Conservation (phyloP, 345 rosid genomes). For the Linum lewisii region DNA sequence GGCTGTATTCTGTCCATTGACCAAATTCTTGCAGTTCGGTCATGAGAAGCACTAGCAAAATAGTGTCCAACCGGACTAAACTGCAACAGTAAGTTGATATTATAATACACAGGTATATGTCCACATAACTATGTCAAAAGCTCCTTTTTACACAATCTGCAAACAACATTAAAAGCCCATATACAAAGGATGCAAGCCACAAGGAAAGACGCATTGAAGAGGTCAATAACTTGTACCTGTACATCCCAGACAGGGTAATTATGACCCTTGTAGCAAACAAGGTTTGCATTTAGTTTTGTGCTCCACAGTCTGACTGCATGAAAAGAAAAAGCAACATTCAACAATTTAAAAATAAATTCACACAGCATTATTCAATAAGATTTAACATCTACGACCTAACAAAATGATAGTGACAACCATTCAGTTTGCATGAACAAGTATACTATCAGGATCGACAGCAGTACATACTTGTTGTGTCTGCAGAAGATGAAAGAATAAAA, state of each 20-base stretch:
- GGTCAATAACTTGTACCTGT: slow-evolving; percentile 40
- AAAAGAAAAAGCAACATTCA: slow-evolving; percentile 3
- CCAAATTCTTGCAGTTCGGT: slow-evolving; percentile 92
- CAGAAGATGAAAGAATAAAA: slow-evolving; percentile 83
- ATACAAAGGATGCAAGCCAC: not conserved
- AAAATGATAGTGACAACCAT: not conserved
- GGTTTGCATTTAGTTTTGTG: slow-evolving; percentile 88
- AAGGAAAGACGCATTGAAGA: not conserved
- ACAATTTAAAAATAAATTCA: not conserved
- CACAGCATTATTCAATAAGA: not conserved
- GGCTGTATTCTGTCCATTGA: slow-evolving; percentile 92
- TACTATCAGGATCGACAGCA: not conserved
- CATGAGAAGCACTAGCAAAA: slow-evolving; percentile 94
- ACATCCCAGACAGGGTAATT: slow-evolving; percentile 99
- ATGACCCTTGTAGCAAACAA: slow-evolving; percentile 97
- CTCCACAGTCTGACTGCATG: slow-evolving; percentile 89
- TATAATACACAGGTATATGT: not conserved
- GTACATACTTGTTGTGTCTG: slow-evolving; percentile 75
- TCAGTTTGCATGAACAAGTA: not conserved
- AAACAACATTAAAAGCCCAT: too few relatives aligned
- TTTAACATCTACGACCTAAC: not conserved
- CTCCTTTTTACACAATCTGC: too few relatives aligned
- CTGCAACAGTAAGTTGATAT: slow-evolving; percentile 38
- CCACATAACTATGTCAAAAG: not conserved
- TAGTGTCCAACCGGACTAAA: slow-evolving; percentile 91